These are phyloP conservation scores for Larix kaempferi DNA, from an alignment of 75 land plant genomes.

Conservation along the genomic window DNA sequence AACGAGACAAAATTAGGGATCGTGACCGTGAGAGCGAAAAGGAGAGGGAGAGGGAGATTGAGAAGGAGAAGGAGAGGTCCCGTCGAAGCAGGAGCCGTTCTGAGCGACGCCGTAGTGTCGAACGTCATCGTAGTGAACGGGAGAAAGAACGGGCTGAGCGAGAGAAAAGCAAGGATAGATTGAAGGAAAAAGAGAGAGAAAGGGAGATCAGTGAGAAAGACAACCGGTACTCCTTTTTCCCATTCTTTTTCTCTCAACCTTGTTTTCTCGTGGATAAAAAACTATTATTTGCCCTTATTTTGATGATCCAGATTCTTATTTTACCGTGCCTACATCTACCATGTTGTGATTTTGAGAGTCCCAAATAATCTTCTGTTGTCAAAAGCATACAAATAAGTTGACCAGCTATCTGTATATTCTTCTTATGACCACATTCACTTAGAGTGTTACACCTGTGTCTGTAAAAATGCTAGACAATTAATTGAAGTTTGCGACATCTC, in stretches of 20 bases:
- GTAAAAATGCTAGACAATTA: too few relatives aligned
- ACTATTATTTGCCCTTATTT: not conserved
- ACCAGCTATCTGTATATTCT: too few relatives aligned
- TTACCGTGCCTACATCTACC: not conserved
- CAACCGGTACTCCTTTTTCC: slow-evolving; percentile 34
- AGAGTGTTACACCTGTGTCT: too few relatives aligned
- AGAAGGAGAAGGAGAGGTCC: slow-evolving; percentile 40
- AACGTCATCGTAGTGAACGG: slow-evolving; percentile 24
- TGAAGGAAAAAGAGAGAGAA: slow-evolving; percentile 40
- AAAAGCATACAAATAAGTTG: too few relatives aligned
- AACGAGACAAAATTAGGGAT: slow-evolving; percentile 33
- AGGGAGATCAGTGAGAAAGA: slow-evolving; percentile 34
- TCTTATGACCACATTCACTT: too few relatives aligned
- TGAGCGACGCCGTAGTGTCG: slow-evolving; percentile 30
- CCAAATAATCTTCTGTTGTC: too few relatives aligned
- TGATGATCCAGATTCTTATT: not conserved
- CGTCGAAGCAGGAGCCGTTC: slow-evolving; percentile 41
- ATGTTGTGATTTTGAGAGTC: not conserved
- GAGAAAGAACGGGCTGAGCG: slow-evolving; percentile 17
- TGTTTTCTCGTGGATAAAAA: not conserved
- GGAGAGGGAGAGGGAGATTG: slow-evolving; percentile 42
- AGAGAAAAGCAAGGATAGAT: slow-evolving; percentile 32
- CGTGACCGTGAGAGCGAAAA: slow-evolving; percentile 16
- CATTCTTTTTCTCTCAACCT: not conserved
- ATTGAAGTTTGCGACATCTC: too few relatives aligned